Evolutionary conservation across 1,284 basidiomycete species (phyloP), one percentile per base, ranked within the genome.

Genomic region (Boletus subluridellus): DNA sequence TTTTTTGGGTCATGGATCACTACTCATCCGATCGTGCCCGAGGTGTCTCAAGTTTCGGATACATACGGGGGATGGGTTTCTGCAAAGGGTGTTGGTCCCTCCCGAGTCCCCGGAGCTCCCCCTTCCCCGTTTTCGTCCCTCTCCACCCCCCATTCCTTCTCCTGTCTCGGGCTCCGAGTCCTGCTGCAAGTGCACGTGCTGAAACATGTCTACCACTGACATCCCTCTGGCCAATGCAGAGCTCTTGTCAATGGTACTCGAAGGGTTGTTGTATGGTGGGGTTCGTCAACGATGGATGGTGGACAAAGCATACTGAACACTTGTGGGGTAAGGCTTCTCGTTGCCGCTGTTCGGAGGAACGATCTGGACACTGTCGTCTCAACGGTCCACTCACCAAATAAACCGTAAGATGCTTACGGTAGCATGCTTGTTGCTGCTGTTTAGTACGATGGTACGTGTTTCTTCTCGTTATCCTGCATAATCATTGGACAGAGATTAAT

Each of bases 151-250:
- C 14, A 5, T 15, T 17, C 24, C 15, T 28, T 17, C 17, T 21
- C 47, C 7, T 17, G 8, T 49, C 34, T 10, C 15, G 14, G 14
- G 21, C 15, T 41, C 26, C n/a, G n/a, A n/a, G 15, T 8, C 9
- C 21, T 17, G 7, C 21, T 34, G 34, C 14, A 26, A 26, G 41
- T 38, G 30, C 26, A 14, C 14, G 14, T 39, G 26, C 48, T 44
- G 21, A 38, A 46, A 37, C 6, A 62, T 63, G 61, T 5, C 21
- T 5, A 30, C 3, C 11, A 28, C 6, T 37, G 56, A 50, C 11
- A 65, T 65, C 26, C 42, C 54, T 14, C 12, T 62, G 44, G 65
- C 65, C 35, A 52, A 52, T n/a, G 65, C 64, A n/a, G 63, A 62
- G 26, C 49, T 65, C 21, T 15, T 66, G 21, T 54, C 63, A 9